phyloP scores from a whole-genome alignment of 441 rosid species.

The Euphorbia corollata region DNA sequence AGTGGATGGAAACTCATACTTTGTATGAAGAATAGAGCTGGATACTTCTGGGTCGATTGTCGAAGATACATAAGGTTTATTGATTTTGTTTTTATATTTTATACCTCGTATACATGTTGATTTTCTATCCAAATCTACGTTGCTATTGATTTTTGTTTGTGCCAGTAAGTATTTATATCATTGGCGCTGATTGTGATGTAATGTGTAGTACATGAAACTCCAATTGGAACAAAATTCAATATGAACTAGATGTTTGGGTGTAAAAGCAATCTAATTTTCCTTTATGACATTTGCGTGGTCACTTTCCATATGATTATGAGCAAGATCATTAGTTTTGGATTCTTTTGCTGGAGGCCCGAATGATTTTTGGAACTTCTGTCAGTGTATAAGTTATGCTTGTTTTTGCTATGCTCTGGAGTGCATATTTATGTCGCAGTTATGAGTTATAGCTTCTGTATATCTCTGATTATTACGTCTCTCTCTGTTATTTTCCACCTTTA shows the following conservation, averaged over 20 bases:
- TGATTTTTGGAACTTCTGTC: too few relatives aligned
- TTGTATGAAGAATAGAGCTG: conserved; percentile 49
- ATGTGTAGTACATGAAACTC: too few relatives aligned
- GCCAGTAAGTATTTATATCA: background rate
- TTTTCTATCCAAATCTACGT: background rate
- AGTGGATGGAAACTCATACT: conserved; percentile 66
- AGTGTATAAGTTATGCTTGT: too few relatives aligned
- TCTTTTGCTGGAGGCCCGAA: too few relatives aligned
- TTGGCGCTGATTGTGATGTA: background rate
- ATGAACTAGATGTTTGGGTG: too few relatives aligned
- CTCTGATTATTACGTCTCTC: too few relatives aligned
- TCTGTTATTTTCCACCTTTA: too few relatives aligned
- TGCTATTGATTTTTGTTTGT: background rate
- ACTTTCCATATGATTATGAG: background rate
- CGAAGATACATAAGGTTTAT: conserved; percentile 56
- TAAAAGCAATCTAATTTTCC: too few relatives aligned
- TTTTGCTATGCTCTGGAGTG: too few relatives aligned
- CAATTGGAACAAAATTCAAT: background rate
- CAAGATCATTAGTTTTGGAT: too few relatives aligned
- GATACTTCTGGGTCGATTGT: conserved; percentile 43
- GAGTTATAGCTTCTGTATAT: too few relatives aligned
- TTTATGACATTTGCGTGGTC: background rate
- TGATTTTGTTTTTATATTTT: conserved; percentile 2
- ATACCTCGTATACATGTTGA: background rate
- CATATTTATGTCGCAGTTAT: too few relatives aligned